A percentile compares a stretch with the other conserved stretches of the same genome.
Evolutionary conservation across 2,329 filamentous ascomycete species (phyloP).

Genomic region (Myriangium duriaei): DNA sequence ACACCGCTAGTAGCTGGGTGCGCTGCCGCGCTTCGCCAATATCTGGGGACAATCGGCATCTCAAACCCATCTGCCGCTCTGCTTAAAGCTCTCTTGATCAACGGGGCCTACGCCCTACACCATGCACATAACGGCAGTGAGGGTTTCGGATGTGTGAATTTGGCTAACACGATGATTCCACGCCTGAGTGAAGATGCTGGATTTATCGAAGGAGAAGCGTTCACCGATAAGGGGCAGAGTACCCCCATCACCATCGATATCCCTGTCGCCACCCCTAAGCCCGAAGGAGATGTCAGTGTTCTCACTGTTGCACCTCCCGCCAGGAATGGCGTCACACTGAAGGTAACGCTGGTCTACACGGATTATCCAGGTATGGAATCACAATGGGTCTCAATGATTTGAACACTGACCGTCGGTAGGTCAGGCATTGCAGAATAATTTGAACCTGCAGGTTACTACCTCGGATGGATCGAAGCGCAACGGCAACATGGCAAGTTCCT

Average conservation of each 20-base stretch:
- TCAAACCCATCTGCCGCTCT: neutral
- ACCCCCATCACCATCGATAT: too few species aligned
- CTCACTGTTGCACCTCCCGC: too few species aligned
- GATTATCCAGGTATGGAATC: neutral
- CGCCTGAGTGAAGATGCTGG: too few species aligned
- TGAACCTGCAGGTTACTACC: neutral
- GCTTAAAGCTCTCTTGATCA: neutral
- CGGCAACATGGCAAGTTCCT: neutral
- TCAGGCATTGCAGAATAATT: neutral
- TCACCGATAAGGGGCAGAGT: too few species aligned
- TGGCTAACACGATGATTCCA: neutral
- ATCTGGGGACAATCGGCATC: neutral
- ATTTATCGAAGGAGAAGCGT: too few species aligned
- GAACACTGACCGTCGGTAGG: too few species aligned
- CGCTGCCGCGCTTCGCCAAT: neutral
- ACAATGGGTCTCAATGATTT: too few species aligned
- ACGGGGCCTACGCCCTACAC: neutral
- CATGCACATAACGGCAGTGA: neutral
- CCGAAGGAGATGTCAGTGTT: too few species aligned
- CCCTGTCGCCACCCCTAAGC: too few species aligned
- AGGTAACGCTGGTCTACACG: neutral
- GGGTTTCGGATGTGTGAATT: neutral
- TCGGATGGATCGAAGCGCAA: neutral
- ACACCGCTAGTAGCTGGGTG: neutral
- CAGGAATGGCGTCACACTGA: too few species aligned